Base-by-base conservation (phyloP, 2,329 filamentous ascomycete species). In the Chrysosporium keratinophilum region DNA sequence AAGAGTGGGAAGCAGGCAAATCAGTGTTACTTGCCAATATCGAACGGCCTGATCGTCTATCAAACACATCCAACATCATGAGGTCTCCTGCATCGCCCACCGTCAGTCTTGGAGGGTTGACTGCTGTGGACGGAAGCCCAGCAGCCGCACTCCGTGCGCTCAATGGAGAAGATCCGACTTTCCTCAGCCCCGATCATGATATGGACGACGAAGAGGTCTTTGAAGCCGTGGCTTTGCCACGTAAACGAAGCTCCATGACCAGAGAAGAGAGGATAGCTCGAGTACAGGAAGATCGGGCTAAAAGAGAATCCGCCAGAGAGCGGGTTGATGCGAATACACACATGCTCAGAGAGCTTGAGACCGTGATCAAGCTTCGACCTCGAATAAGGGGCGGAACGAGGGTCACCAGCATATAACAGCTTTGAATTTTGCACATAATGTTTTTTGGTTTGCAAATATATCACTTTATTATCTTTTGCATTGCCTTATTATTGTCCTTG, bases 311-410 rank as follows among this genome's bases (percentile, higher is more conserved):
- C 40, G 74, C 83, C 40, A 81, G 83, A 53, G 87, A 90, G 61
- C 85, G 85, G 64, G 75, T 82, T 43, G 88, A 96, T 58, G 85
- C 88, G 10, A 94, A 83, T 58, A 87, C 83, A 42, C 88, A 85
- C 61, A 95, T 98, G 88, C 78, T 98, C 58, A 83, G 85, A 58
- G 93, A 98, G 71, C 76, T 98, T 55, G 88, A 96, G 73, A 91
- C 87, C 58, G 82, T 98, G 56, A 94, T 97, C 67, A 81, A 79
- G 60, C 70, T 80, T 60, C 69, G 77, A 55, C 75, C 76, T 15
- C 68, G 65, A 43, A 52, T 40, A 33, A 56, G 42, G 43, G 37
- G 34, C 12, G 54, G 50, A 9, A 19, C 48, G n/a, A 56, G 73
- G 52, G 67, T 75, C 48, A 72, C 71, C 20, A 74, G 70, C 55